A percentile compares a stretch with the other conserved stretches of the same genome.
phyloP scores from a whole-genome alignment of 148 eudicot species.

The Amaranthus palmeri region DNA sequence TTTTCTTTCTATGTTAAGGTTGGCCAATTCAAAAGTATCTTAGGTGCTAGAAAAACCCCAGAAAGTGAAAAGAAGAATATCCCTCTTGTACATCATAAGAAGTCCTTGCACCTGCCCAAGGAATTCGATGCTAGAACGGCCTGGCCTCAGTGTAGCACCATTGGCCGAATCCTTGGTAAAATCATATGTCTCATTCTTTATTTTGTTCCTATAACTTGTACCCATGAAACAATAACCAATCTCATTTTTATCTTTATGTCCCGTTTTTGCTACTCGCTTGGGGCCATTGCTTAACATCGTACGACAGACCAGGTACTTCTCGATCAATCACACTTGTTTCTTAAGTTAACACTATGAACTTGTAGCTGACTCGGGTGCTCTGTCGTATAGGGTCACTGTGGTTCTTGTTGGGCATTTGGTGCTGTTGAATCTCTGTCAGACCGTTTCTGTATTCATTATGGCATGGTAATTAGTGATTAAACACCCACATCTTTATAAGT shows the following conservation, averaged over 20 bases:
- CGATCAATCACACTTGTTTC: background rate
- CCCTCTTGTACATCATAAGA: slow-evolving; percentile 49
- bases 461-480: slow-evolving; percentile 34
- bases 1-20: slow-evolving; percentile 38
- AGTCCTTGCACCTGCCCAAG: slow-evolving; percentile 51
- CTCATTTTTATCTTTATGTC: background rate
- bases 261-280: background rate
- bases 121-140: slow-evolving; percentile 74
- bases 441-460: slow-evolving; percentile 76
- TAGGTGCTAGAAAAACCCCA: slow-evolving; percentile 70
- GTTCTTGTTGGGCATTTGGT: slow-evolving; percentile 99
- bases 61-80: slow-evolving; percentile 38
- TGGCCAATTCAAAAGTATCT: slow-evolving; percentile 74
- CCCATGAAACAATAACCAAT: slow-evolving; percentile 17
- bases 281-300: slow-evolving; percentile 1
- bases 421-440: slow-evolving; percentile 89
- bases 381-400: slow-evolving; percentile 79
- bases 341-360: too few relatives aligned
- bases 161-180: slow-evolving; percentile 72
- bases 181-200: slow-evolving; percentile 23
- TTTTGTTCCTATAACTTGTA: background rate
- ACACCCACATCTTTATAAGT: background rate
- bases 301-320: slow-evolving; percentile 22
- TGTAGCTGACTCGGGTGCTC: slow-evolving; percentile 8
- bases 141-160: slow-evolving; percentile 83